Conservation (phyloP, 2,329 filamentous ascomycete genomes). For the Aspergillus sp. region DNA sequence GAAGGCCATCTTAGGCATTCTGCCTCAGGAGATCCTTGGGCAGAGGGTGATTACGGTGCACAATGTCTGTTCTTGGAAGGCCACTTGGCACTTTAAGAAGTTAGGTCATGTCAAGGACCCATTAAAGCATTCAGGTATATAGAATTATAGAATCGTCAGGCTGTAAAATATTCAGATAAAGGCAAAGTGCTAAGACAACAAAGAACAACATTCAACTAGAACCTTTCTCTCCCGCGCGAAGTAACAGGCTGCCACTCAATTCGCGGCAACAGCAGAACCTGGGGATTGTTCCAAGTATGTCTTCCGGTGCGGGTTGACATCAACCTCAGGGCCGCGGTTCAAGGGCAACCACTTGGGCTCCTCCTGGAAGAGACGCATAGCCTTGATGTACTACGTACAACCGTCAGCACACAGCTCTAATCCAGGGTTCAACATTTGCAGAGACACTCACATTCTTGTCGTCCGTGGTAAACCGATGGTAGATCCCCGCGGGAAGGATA, state of each 20-base stretch:
- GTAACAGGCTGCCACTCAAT: constrained; percentile 6
- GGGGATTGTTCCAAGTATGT: constrained; percentile 54
- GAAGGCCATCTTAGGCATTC: constrained; percentile 3
- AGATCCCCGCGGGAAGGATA: constrained; percentile 89
- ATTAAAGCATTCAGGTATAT: background rate
- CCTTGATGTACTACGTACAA: constrained; percentile 69
- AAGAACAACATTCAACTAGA: too few species aligned
- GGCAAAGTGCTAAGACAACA: constrained; percentile 3
- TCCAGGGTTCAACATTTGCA: background rate
- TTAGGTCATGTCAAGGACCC: background rate
- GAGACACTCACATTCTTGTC: constrained; percentile 65
- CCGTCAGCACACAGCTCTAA: constrained; percentile 5
- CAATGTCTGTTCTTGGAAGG: too few species aligned
- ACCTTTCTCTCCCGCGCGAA: too few species aligned
- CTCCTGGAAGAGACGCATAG: constrained; percentile 95
- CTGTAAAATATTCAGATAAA: background rate
- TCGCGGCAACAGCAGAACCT: constrained; percentile 18
- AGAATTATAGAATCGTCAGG: background rate
- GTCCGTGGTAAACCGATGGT: constrained; percentile 95
- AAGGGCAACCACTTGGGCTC: constrained; percentile 97
- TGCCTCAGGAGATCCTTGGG: too few species aligned
- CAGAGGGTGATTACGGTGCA: too few species aligned
- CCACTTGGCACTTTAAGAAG: too few species aligned
- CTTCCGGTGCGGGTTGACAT: constrained; percentile 69
- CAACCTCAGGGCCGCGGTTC: constrained; percentile 69